Evolutionary conservation across 768 basidiomycete genomes (phyloP), one percentile per base, ranked within the genome.

Genomic region (Phanerodontia chrysosporium): DNA sequence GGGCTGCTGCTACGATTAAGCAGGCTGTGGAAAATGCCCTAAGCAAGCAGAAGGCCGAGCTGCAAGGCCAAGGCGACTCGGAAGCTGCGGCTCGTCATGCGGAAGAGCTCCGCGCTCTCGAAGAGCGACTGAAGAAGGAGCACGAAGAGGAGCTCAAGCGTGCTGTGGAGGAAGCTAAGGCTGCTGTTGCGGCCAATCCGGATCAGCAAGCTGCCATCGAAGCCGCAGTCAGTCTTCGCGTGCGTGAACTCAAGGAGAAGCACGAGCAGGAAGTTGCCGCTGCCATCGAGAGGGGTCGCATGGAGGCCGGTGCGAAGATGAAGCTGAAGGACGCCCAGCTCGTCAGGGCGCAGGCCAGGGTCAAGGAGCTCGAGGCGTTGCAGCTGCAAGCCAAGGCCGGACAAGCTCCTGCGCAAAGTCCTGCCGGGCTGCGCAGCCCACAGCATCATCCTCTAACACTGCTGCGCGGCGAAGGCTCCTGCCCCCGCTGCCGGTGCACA

Each of bases 251-350:
- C 3, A 74, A 80, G 67, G 71, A 75, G 12, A 75, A 73, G 42
- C 82, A 83, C 24, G 74, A 76, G 6, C 76, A 81, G 24, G 87
- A 87, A 53, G 81, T 90, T 32, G 77, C 77, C 2, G 75, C 81
- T 6, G 90, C 90, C 1, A 77, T 87, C 7, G 90, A 92, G 51
- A 75, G 82, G 2, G 90, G 90, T 2, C 77, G 89, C 49, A 75
- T 80, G 74, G 90, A 92, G 62, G 76, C 80, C 52, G 74, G 66
- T 1, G 75, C 83, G 24, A 88, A 87, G 73, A 68, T 73, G 32
- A 89, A 86, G 68, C 63, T 92, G 45, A 91, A 90, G 72, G 90
- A 92, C 63, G 73, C 75, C 1, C 87, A 87, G 63, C 73, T 91
- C n/a, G 76, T 84, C 29, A 80, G 76, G 52, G 75, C 82, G 10